Base-by-base conservation (phyloP, 371 early-diverging fungal genomes). In the Syncephalastrum racemosum region DNA sequence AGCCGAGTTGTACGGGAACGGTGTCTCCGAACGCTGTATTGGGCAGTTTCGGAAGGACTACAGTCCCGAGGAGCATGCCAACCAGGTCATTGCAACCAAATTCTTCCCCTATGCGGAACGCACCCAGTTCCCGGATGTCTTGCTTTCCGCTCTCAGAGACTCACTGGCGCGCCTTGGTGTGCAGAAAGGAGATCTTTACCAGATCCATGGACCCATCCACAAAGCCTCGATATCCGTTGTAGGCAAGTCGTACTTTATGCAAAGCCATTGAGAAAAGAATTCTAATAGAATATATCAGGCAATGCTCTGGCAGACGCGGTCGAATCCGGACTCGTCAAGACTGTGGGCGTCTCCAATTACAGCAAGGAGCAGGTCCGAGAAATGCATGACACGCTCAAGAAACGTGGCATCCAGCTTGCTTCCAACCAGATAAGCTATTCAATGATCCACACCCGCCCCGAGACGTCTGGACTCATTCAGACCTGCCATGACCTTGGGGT, bases 291-390 rank as follows among this genome's bases (percentile, higher is more conserved):
- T 54, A 44, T 45, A 3, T 8, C 22, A 77, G 83, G 71, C 3
- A 62, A 78, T 44, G 77, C 78, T 13, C 66, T 82, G 10, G 75
- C 85, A 3, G 81, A 84, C 56, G 71, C 80, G n/a, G 58, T 67
- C 46, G 74, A 82, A 39, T 69, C 68, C 18, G 83, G 83, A 4
- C 54, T 84, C 4, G 78, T 82, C 20, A 86, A 75, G 55, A 62
- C 84, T 6, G 87, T 91, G 0, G 90, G 90, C 24, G 86, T 87
- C 15, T 80, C 81, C 54, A 91, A 89, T 64, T 88, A 83, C 59
- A 75, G 81, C 20, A 59, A 71, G 16, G 68, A 67, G 6, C 77
- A 85, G 49, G 62, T 71, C 27, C 67, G 66, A 18, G 59, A 74
- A 4, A 78, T 82, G 78, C 81, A 81, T 54, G 63, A 65, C 8